Percentiles rank a stretch among this genome's conserved stretches.
These are phyloP conservation scores for Kwoniella shivajii DNA, from an alignment of 1,284 basidiomycete species.

Conservation along the genomic window DNA sequence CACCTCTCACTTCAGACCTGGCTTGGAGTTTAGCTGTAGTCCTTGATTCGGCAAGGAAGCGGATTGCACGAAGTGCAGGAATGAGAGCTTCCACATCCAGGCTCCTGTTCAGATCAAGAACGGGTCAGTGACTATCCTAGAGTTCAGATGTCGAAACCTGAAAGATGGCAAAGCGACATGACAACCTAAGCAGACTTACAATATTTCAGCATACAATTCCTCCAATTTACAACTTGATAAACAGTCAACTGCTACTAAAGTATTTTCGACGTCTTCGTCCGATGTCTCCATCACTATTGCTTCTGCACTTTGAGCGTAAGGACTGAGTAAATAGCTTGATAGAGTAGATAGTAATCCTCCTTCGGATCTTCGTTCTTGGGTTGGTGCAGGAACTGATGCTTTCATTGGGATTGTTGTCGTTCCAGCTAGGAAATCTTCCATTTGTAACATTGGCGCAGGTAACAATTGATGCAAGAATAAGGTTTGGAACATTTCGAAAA, in stretches of 20 bases:
- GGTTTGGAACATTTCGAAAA: conserved; percentile 98
- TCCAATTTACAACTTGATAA: conserved; percentile 91
- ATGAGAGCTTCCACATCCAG: conserved; percentile 76
- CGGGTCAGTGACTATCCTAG: no score
- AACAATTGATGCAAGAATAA: conserved; percentile 91
- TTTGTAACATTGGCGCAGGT: conserved; percentile 83
- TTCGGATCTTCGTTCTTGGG: conserved; percentile 69
- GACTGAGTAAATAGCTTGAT: conserved; percentile 95
- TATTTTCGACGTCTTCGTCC: conserved; percentile 88
- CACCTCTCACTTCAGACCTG: conserved; percentile 59
- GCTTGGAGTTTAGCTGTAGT: conserved; percentile 38
- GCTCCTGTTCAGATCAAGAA: conserved; percentile 58
- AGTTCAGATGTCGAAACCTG: no score
- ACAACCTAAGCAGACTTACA: conserved; percentile 60
- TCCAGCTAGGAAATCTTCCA: conserved; percentile 94
- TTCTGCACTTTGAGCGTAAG: conserved; percentile 75
- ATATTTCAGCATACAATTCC: conserved; percentile 89
- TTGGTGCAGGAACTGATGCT: conserved; percentile 66
- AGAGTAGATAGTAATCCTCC: conserved; percentile 89
- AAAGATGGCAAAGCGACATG: no score
- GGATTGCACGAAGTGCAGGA: conserved; percentile 81
- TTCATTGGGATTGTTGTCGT: conserved; percentile 85
- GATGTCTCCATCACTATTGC: conserved; percentile 71
- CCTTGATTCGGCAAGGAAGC: conserved; percentile 73
- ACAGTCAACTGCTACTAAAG: conserved; percentile 92